These are phyloP conservation scores for Halocafeteria seosinensis DNA, from an alignment of 108 stramenopile genomes.

Conservation along the genomic window DNA sequence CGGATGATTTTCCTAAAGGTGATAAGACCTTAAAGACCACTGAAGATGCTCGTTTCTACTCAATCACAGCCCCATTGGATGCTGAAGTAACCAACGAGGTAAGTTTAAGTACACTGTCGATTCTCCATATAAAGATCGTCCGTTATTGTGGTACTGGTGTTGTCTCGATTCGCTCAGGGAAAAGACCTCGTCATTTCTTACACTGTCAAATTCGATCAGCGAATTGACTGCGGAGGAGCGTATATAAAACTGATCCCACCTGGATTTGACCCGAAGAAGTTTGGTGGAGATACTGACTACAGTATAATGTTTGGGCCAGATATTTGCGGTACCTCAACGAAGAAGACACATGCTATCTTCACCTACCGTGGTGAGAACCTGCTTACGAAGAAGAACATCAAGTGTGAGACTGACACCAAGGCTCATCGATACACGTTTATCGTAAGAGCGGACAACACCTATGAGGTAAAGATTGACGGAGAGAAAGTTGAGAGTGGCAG, in stretches of 20 bases:
- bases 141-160: too few species aligned
- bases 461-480: constrained; percentile 89
- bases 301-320: constrained; percentile 98
- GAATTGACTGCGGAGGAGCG: constrained; percentile 76
- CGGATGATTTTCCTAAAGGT: constrained; percentile 60
- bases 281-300: constrained; percentile 94
- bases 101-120: not conserved
- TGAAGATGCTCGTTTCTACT: constrained; percentile 80
- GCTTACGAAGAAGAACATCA: constrained; percentile 75
- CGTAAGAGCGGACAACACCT: constrained; percentile 77
- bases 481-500: constrained; percentile 66
- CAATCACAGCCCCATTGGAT: constrained; percentile 62
- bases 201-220: constrained; percentile 85
- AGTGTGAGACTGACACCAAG: constrained; percentile 68
- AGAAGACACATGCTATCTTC: constrained; percentile 87
- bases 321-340: constrained; percentile 75
- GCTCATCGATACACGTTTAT: constrained; percentile 91
- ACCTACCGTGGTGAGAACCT: constrained; percentile 53
- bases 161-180: constrained; percentile 20
- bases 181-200: constrained; percentile 89
- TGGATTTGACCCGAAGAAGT: constrained; percentile 55
- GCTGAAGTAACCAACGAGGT: constrained; percentile 52
- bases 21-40: constrained; percentile 67
- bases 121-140: too few species aligned
- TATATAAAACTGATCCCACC: constrained; percentile 92